phyloP scores from a whole-genome alignment of 495 filamentous ascomycete species.

The Rusavskia elegans region DNA sequence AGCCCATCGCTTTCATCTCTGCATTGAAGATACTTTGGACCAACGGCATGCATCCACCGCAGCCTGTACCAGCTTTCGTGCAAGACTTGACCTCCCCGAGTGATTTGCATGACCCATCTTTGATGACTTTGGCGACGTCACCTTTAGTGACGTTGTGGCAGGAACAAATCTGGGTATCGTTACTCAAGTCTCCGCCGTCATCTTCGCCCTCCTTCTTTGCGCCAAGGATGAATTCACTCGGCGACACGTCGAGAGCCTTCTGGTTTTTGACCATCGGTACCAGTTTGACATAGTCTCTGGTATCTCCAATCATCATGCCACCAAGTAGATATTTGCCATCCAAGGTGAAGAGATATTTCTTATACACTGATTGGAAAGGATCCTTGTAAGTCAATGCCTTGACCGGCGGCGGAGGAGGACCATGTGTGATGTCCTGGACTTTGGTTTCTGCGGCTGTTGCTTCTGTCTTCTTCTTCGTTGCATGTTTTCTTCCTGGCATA shows the following conservation, averaged over 20 bases:
- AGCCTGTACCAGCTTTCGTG: conserved; percentile 90
- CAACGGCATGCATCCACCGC: conserved; percentile 86
- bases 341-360: conserved; percentile 86
- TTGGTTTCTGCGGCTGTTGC: conserved; percentile 17
- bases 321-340: conserved; percentile 89
- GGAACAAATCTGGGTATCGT: conserved; percentile 85
- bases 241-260: conserved; percentile 68
- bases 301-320: conserved; percentile 98
- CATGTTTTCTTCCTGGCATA: conserved; percentile 38
- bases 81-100: conserved; percentile 82
- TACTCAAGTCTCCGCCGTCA: conserved; percentile 52
- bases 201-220: conserved; percentile 59
- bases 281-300: conserved; percentile 82
- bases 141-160: conserved; percentile 94
- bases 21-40: conserved; percentile 89
- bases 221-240: conserved; percentile 80
- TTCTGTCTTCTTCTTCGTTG: conserved; percentile 18
- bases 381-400: conserved; percentile 88
- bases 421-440: conserved; percentile 36
- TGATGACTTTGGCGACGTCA: conserved; percentile 58
- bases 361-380: conserved; percentile 86
- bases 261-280: conserved; percentile 88
- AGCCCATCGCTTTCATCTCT: conserved; percentile 77
- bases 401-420: conserved; percentile 40
- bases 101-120: conserved; percentile 70